These are phyloP conservation scores for Przewalskia tangutica DNA, from an alignment of 257 asterid genomes.

Conservation along the genomic window DNA sequence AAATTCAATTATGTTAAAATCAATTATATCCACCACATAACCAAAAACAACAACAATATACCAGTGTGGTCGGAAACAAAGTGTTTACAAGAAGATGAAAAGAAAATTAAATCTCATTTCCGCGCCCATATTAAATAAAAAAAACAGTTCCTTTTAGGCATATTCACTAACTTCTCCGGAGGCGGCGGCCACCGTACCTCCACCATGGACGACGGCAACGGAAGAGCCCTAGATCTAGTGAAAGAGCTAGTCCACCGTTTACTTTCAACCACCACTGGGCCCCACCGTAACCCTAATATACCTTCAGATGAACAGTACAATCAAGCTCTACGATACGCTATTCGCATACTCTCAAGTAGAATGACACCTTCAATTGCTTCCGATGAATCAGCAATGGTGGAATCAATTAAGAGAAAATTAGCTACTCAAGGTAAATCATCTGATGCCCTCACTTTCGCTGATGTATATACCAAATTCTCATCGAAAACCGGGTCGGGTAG, in stretches of 20 bases:
- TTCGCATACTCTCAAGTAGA: constrained; percentile 84
- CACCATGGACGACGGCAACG: constrained; percentile 60
- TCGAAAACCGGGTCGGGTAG: constrained; percentile 66
- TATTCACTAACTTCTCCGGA: background rate
- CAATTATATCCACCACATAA: too few relatives aligned
- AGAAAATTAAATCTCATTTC: background rate
- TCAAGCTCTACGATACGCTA: constrained; percentile 68
- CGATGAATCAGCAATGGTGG: constrained; percentile 74
- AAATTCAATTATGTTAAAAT: too few relatives aligned
- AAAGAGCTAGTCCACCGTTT: constrained; percentile 86
- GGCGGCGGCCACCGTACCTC: background rate
- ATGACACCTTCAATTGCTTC: constrained; percentile 70
- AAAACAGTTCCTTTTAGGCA: background rate
- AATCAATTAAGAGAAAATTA: constrained; percentile 82
- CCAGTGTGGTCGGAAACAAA: too few relatives aligned
- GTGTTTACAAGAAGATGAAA: background rate
- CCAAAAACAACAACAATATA: too few relatives aligned
- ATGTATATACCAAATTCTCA: constrained; percentile 60
- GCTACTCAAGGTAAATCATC: constrained; percentile 95
- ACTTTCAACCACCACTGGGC: constrained; percentile 18
- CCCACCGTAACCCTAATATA: constrained; percentile 36
- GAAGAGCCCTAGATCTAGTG: constrained; percentile 64
- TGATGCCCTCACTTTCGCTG: constrained; percentile 85
- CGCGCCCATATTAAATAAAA: constrained; percentile 35
- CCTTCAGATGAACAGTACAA: constrained; percentile 34